Evolutionary conservation across 2,329 filamentous ascomycete species (phyloP).

Genomic region (Capronia coronata): DNA sequence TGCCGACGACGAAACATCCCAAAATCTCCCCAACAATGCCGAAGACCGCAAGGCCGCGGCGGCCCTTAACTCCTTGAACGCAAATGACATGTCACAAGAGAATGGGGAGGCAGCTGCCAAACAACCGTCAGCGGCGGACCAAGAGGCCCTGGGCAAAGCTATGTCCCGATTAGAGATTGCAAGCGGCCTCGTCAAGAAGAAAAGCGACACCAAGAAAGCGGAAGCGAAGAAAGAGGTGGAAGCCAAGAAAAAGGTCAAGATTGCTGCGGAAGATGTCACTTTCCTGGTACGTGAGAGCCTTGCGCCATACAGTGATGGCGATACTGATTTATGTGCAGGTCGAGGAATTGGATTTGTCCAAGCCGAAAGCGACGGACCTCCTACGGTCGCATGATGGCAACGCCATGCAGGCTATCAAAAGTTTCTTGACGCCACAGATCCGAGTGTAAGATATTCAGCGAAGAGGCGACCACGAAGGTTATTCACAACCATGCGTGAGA

Average conservation of each 20-base stretch:
- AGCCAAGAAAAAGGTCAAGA: constrained; percentile 41
- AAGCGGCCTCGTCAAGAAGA: constrained; percentile 30
- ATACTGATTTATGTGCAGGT: constrained; percentile 30
- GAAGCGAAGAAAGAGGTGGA: constrained; percentile 33
- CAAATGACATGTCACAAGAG: constrained; percentile 36
- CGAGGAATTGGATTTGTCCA: constrained; percentile 43
- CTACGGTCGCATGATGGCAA: constrained; percentile 43
- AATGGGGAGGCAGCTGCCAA: constrained; percentile 30
- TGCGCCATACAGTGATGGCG: too few relatives aligned
- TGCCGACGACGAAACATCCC: constrained; percentile 29
- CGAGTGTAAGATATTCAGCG: constrained; percentile 14
- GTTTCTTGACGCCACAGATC: constrained; percentile 35
- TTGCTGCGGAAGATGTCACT: constrained; percentile 41
- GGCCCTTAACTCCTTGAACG: constrained; percentile 43
- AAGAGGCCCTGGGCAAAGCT: constrained; percentile 45
- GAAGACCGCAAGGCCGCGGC: constrained; percentile 48
- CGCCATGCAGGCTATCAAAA: constrained; percentile 37
- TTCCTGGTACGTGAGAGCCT: constrained; percentile 43
- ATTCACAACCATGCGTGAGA: too few relatives aligned
- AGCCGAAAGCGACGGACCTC: constrained; percentile 43
- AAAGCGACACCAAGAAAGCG: constrained; percentile 29
- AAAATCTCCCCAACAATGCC: constrained; percentile 37
- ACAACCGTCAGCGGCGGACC: constrained; percentile 36
- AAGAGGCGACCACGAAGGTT: too few relatives aligned
- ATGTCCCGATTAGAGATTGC: constrained; percentile 45